Percentiles rank a stretch among this genome's conserved stretches.
Conservation (phyloP, 2,329 filamentous ascomycete genomes). For the Claviceps fusiformis region DNA sequence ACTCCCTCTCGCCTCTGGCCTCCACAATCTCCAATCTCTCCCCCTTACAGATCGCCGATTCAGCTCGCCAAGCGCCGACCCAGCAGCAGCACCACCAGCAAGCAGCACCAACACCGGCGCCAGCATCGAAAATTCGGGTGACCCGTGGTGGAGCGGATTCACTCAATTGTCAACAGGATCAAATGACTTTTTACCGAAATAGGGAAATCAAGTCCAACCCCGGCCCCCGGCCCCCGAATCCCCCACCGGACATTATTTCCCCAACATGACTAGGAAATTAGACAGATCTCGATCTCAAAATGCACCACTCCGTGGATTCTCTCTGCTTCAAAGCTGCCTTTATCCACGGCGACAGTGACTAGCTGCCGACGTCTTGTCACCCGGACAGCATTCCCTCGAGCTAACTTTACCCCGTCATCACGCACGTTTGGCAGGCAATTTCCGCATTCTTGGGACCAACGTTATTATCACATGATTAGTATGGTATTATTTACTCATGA, state of each 20-base stretch:
- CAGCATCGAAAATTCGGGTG: too few relatives aligned
- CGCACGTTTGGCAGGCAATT: not conserved
- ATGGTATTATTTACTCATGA: too few relatives aligned
- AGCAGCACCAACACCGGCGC: too few relatives aligned
- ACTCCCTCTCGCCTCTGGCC: too few relatives aligned
- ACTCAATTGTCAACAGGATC: not conserved
- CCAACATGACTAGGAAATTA: not conserved
- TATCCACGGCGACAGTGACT: too few relatives aligned
- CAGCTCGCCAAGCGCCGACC: not conserved
- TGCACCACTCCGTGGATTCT: not conserved
- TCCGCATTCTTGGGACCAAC: not conserved
- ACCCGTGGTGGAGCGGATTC: not conserved
- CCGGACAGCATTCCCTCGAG: not conserved
- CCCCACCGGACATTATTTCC: not conserved
- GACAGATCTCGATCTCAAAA: not conserved
- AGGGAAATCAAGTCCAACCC: constrained; percentile 2
- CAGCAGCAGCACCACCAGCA: not conserved
- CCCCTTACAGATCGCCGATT: not conserved
- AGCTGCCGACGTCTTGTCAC: too few relatives aligned
- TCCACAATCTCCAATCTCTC: not conserved
- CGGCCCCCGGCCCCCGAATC: too few relatives aligned
- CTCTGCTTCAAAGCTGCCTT: too few relatives aligned
- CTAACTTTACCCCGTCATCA: not conserved
- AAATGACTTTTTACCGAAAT: constrained; percentile 3
- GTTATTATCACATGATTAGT: too few relatives aligned